Conservation (phyloP, 805 yeast species). For the Wickerhamomyces kurtzmanii region DNA sequence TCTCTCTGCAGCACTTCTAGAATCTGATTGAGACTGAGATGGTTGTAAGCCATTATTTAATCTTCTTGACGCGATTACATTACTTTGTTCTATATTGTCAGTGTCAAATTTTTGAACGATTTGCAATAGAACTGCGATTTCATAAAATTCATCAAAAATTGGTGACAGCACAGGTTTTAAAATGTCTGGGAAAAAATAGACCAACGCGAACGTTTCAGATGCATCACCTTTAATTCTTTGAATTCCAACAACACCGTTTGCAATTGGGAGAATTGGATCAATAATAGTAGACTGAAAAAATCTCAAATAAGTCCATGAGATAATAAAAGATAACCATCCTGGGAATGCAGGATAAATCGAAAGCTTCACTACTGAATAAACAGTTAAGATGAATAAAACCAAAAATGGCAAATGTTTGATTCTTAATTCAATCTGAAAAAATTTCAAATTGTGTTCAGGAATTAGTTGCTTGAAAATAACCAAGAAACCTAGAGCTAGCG, state of each 20-base stretch:
- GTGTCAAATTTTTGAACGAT: conserved; percentile 55
- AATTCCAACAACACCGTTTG: conserved; percentile 17
- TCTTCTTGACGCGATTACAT: conserved; percentile 60
- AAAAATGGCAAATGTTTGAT: conserved; percentile 56
- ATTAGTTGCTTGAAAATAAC: conserved; percentile 60
- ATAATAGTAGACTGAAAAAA: conserved; percentile 55
- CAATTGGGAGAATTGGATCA: conserved; percentile 45
- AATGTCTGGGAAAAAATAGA: conserved; percentile 73
- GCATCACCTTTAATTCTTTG: conserved; percentile 66
- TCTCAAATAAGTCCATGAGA: conserved; percentile 70
- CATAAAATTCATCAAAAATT: conserved; percentile 33
- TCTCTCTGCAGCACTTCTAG: conserved; percentile 57
- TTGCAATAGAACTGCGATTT: conserved; percentile 29
- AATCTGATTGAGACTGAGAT: conserved; percentile 18
- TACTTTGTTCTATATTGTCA: conserved; percentile 64
- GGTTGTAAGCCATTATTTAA: conserved; percentile 12
- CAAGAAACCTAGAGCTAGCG: conserved; percentile 45
- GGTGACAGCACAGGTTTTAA: conserved; percentile 41
- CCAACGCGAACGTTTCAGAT: conserved; percentile 76
- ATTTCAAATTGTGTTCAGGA: conserved; percentile 46
- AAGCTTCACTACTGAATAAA: conserved; percentile 17
- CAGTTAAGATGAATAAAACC: conserved; percentile 17
- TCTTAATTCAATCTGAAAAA: conserved; percentile 40
- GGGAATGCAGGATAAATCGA: conserved; percentile 47
- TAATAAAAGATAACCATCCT: conserved; percentile 46